These are phyloP conservation scores for Kurtzmaniella cleridarum DNA, from an alignment of 805 yeast genomes.

Conservation along the genomic window DNA sequence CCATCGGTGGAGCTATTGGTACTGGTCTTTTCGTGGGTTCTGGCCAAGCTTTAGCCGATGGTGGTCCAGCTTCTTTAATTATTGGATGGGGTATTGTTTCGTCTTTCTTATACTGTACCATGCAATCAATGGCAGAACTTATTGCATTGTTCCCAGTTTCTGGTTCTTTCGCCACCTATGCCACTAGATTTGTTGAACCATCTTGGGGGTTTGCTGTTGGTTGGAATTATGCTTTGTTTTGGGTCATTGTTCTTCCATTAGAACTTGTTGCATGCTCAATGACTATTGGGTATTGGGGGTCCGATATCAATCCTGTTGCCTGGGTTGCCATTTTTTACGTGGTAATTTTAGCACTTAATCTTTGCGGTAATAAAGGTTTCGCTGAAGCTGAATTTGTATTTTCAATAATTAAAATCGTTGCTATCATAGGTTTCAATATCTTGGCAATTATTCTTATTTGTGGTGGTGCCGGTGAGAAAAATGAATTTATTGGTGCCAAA, in stretches of 20 bases:
- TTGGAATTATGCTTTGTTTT: conserved; percentile 39
- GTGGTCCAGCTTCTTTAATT: conserved; percentile 31
- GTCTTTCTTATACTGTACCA: conserved; percentile 35
- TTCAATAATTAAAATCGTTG: conserved; percentile 58
- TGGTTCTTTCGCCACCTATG: conserved; percentile 38
- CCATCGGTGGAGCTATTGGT: conserved; percentile 40
- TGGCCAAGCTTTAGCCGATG: conserved; percentile 30
- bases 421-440: conserved; percentile 55
- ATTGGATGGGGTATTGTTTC: conserved; percentile 39
- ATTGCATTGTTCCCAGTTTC: conserved; percentile 34
- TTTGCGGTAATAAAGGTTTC: conserved; percentile 52
- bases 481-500: conserved; percentile 44
- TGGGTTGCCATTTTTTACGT: conserved; percentile 55
- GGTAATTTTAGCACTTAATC: conserved; percentile 38
- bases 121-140: conserved; percentile 38
- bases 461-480: conserved; percentile 47
- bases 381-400: conserved; percentile 65
- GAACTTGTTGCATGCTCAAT: conserved; percentile 39
- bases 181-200: conserved; percentile 37
- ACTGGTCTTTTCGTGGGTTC: conserved; percentile 37
- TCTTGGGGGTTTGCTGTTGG: conserved; percentile 43
- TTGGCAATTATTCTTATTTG: conserved; percentile 39
- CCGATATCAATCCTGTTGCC: conserved; percentile 45
- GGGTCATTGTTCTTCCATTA: conserved; percentile 40
- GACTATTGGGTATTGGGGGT: conserved; percentile 36